Percentiles rank a stretch among this genome's conserved stretches.
Evolutionary conservation across 208 protist genomes (phyloP).

Genomic region (Phytomonas francai): DNA sequence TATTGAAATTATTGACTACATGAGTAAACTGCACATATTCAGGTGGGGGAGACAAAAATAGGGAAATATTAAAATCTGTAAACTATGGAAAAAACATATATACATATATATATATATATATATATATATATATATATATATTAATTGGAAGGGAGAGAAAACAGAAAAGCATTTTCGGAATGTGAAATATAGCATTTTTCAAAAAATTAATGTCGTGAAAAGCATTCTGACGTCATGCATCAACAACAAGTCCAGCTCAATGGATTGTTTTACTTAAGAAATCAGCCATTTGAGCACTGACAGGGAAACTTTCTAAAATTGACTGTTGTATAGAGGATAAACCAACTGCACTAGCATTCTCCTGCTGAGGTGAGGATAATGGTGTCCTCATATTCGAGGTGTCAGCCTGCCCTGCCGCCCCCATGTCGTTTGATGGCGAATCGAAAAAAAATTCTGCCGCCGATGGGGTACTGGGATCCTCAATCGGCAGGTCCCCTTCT

Average conservation of each 20-base stretch:
- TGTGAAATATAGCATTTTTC: not conserved
- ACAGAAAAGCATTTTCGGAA: not conserved
- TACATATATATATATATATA: slow-evolving; percentile 2
- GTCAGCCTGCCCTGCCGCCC: not conserved
- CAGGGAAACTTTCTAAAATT: not conserved
- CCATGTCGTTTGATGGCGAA: not conserved
- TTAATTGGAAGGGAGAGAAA: not conserved
- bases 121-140: slow-evolving; percentile 2
- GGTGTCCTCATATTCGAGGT: not conserved
- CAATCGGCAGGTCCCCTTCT: not conserved
- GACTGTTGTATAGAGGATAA: not conserved
- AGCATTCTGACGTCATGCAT: not conserved
- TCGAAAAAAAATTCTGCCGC: not conserved
- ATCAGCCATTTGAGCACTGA: not conserved
- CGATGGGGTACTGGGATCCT: not conserved
- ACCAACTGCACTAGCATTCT: not conserved
- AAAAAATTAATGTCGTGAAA: not conserved
- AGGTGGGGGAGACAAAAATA: too few species aligned
- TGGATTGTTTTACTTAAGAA: not conserved
- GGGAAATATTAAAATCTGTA: too few species aligned
- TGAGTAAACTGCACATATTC: not conserved
- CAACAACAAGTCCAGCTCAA: not conserved
- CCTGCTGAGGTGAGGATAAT: not conserved
- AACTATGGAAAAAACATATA: slow-evolving; percentile 1
- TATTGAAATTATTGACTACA: not conserved